Conservation (phyloP, 768 basidiomycete genomes). For the Termitomyces sp. region DNA sequence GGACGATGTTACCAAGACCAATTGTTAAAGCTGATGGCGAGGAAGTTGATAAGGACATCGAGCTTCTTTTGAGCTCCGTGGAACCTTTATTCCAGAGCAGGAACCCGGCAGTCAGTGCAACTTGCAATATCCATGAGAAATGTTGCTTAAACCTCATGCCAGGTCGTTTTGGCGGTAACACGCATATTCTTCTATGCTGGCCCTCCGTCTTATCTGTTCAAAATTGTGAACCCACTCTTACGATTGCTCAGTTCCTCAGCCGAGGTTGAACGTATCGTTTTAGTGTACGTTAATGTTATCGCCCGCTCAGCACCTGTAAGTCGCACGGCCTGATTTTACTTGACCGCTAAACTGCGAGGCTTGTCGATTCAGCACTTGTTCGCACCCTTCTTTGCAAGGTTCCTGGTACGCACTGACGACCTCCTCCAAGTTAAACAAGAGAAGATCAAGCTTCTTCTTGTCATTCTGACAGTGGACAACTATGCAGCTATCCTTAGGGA, state of each 20-base stretch:
- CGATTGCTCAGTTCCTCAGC: constrained; percentile 63
- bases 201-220: constrained; percentile 49
- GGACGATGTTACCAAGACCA: constrained; percentile 78
- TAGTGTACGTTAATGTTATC: constrained; percentile 70
- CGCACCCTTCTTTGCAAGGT: constrained; percentile 55
- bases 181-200: constrained; percentile 75
- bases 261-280: constrained; percentile 74
- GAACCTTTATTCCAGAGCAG: constrained; percentile 82
- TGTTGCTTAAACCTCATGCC: background rate
- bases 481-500: constrained; percentile 74
- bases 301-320: constrained; percentile 65
- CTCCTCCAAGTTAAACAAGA: constrained; percentile 60
- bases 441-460: constrained; percentile 75
- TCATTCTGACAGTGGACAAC: constrained; percentile 62
- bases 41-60: constrained; percentile 76
- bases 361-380: constrained; percentile 54
- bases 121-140: background rate
- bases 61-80: constrained; percentile 65
- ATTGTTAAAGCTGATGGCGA: constrained; percentile 34
- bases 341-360: background rate
- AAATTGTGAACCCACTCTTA: constrained; percentile 70
- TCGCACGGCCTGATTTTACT: constrained; percentile 5
- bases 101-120: constrained; percentile 76
- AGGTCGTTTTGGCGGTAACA: constrained; percentile 81
- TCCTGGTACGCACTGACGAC: constrained; percentile 72